Evolutionary conservation across 2,329 filamentous ascomycete genomes (phyloP).

Genomic region (Ophidiomyces ophidiicola): DNA sequence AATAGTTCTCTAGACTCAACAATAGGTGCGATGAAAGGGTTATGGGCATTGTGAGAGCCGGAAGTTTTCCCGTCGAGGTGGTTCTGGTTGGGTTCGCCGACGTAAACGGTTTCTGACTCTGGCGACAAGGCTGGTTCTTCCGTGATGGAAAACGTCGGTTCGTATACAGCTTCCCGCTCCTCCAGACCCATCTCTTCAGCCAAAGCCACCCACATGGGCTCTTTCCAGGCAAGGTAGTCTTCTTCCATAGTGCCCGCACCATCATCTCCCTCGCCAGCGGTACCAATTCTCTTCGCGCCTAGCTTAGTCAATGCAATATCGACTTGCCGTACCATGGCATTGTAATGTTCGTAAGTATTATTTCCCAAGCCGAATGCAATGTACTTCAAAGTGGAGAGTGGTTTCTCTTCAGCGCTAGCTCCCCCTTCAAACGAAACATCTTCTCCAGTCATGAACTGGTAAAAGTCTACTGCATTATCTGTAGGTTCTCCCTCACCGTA

Average conservation of each 20-base stretch:
- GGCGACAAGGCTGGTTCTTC: constrained; percentile 61
- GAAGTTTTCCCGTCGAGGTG: constrained; percentile 75
- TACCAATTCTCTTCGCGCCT: constrained; percentile 71
- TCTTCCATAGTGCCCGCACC: constrained; percentile 99
- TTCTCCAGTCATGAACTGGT: constrained; percentile 82
- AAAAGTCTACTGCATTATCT: constrained; percentile 97
- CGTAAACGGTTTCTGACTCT: constrained; percentile 71
- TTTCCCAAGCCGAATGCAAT: constrained; percentile 94
- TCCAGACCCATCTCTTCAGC: constrained; percentile 74
- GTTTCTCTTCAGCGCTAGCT: constrained; percentile 48
- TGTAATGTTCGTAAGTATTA: constrained; percentile 99
- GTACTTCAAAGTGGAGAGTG: constrained; percentile 75
- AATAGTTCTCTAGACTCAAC: constrained; percentile 85
- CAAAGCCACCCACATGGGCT: constrained; percentile 91
- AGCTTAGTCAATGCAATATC: constrained; percentile 68
- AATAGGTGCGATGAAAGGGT: constrained; percentile 92
- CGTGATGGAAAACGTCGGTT: constrained; percentile 74
- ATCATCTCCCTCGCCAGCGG: constrained; percentile 90
- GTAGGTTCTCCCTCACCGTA: constrained; percentile 98
- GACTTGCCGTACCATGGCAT: constrained; percentile 91
- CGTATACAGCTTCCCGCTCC: constrained; percentile 92
- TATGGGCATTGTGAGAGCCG: constrained; percentile 90
- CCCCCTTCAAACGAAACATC: constrained; percentile 69
- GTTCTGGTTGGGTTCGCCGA: constrained; percentile 92
- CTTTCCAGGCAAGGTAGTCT: constrained; percentile 97